Evolutionary conservation across 2,329 filamentous ascomycete genomes (phyloP).

Genomic region (Neonectria magnoliae): DNA sequence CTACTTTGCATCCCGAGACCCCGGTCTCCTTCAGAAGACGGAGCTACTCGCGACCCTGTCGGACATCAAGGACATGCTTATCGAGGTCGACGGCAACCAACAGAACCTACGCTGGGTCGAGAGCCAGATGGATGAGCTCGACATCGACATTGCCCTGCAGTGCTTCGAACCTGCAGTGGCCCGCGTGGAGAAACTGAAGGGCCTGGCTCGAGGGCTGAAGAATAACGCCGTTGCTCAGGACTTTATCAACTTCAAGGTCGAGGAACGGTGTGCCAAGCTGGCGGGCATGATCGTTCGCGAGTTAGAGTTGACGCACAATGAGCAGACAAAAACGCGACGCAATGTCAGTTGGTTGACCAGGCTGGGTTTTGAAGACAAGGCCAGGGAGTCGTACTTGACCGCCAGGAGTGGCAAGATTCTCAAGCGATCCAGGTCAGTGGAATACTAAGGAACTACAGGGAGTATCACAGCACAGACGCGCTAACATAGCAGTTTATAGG

Average conservation of each 20-base stretch:
- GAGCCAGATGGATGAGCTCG: constrained; percentile 91
- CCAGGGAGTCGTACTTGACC: constrained; percentile 85
- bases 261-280: constrained; percentile 82
- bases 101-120: constrained; percentile 97
- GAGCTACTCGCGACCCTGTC: constrained; percentile 83
- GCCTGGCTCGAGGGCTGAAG: constrained; percentile 81
- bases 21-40: constrained; percentile 79
- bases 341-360: constrained; percentile 87
- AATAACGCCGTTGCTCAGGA: constrained; percentile 89
- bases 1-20: constrained; percentile 83
- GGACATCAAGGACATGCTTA: constrained; percentile 84
- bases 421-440: constrained; percentile 77
- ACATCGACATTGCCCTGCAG: constrained; percentile 94
- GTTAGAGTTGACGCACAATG: constrained; percentile 80
- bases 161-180: constrained; percentile 85
- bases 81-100: constrained; percentile 96
- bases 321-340: constrained; percentile 79
- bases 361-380: constrained; percentile 89
- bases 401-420: constrained; percentile 82
- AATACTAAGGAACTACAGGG: too few species aligned
- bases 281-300: constrained; percentile 81
- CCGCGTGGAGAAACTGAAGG: constrained; percentile 85
- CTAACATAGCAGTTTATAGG: constrained; percentile 55
- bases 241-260: constrained; percentile 90
- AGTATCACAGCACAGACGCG: neutral